Base-by-base conservation (phyloP, 2,329 filamentous ascomycete genomes). In the Ascochyta pisi region DNA sequence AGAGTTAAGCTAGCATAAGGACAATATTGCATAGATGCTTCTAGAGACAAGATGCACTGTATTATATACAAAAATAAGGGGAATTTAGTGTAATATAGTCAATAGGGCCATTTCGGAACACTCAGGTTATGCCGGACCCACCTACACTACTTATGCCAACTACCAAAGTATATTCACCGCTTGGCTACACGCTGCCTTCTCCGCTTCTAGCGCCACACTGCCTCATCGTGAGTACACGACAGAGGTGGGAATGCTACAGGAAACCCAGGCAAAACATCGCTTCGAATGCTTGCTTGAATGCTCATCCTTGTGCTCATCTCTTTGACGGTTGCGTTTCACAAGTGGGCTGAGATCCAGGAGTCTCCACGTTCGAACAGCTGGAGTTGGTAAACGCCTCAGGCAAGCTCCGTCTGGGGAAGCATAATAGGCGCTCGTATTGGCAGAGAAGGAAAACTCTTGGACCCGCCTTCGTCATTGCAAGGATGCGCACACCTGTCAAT, bases 311-410 rank as follows among this genome's bases (percentile, higher is more conserved):
- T 19, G 34, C 48, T 51, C 29, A 23, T 31, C 22, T 43, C 42
- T 47, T 39, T 16, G 22, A 27, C 22, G 26, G 19, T 39, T 6
- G 22, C 8, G 54, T 65, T 57, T 62, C 53, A 52, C 22, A 49
- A 27, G 35, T 65, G 58, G 50, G 26, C 57, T 65, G 57, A 65
- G 55, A 54, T 38, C 43, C 13, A 57, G 50, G 54, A 57, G 53
- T 23, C 44, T 39, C 35, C 34, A 45, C 22, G 49, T 58, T 57
- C 50, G 54, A 53, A 38, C 38, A 29, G 42, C 52, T 60, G 24
- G 44, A 50, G 44, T 47, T 39, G 46, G 53, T 51, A 47, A 60
- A 48, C 56, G 50, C 34, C 43, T 52, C 43, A 51, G 40, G 50
- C 52, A 46, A 47, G 37, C 34, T 43, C 10, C 38, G 50, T 57